Evolutionary conservation across 2,329 filamentous ascomycete genomes (phyloP), one percentile per base, ranked within the genome.

Genomic region (Kalaharituber pfeilii): DNA sequence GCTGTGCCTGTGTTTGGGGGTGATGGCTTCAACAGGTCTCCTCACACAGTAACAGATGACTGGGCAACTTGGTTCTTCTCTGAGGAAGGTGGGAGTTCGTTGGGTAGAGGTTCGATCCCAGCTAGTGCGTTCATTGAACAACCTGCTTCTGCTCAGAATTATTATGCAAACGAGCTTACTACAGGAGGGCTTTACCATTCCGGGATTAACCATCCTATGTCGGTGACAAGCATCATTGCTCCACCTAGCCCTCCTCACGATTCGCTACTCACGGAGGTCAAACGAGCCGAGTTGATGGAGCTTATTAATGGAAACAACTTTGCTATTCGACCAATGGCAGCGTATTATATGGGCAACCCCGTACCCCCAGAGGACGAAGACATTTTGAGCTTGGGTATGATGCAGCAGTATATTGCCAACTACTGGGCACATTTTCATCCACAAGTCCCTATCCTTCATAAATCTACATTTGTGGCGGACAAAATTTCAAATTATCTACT

Each of bases 401-500:
- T 96, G 84, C 86, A 95, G 69, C 82, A 81, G 2, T 96, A 95
- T 65, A 87, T 94, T 60, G 78, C 81, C 9, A 94, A 87, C 1
- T 98, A 93, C 68, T 98, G 91, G 91, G 75, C 84, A 52, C 84
- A 95, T 67, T 94, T 95, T 65, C 93, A 91, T 67, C 83, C 88
- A 53, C 91, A 96, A 67, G 75, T 96, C 59, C 91, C 91, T 1
- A 94, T 98, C 56, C 73, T 96, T 49, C 91, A 98, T 68, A 86
- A 88, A 65, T 87, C 91, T 3, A 95, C 89, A 0, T 98, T 96
- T 68, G 84, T 81, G 3, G 82, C 89, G 0, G 86, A 94, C 64
- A 84, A 80, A 58, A 91, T 86, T 24, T 86, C 86, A 0, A 88
- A 86, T 61, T 72, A 94, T 20, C 73, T 96, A 6, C 71, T 98